Percentiles rank a stretch among this genome's conserved stretches.
phyloP scores from a whole-genome alignment of 768 basidiomycete species.

The Xerocomellus amylosporus region DNA sequence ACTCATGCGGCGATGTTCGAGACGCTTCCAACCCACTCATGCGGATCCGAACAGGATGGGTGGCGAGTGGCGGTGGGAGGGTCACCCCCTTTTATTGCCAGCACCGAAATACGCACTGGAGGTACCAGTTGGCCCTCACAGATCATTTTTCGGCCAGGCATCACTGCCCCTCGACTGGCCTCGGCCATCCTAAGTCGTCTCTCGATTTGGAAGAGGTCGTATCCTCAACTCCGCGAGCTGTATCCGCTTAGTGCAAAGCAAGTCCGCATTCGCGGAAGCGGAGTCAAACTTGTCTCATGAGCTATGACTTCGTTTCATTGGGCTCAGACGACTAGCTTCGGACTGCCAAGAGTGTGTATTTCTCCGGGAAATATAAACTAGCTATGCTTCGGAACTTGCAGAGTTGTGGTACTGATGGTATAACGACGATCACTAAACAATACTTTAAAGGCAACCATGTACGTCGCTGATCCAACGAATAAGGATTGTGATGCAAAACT shows the following conservation, averaged over 20 bases:
- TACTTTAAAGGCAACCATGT: neutral
- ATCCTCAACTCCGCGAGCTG: conserved; percentile 33
- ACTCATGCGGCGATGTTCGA: neutral
- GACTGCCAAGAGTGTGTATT: neutral
- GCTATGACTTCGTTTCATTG: neutral
- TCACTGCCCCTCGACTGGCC: neutral
- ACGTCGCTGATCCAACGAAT: neutral
- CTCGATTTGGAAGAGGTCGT: conserved; percentile 30
- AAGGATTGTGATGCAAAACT: neutral
- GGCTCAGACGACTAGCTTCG: neutral
- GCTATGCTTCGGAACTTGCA: neutral
- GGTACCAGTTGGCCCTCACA: neutral
- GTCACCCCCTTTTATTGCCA: neutral
- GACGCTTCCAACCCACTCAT: neutral
- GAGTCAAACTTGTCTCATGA: conserved; percentile 15
- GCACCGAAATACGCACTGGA: neutral
- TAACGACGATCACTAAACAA: neutral
- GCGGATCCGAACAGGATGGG: neutral
- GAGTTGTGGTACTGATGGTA: neutral
- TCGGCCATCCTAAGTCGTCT: conserved; percentile 15
- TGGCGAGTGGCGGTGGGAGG: neutral
- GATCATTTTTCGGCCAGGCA: neutral
- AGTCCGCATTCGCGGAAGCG: conserved; percentile 34
- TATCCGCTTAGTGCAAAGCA: conserved; percentile 17
- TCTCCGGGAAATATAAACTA: neutral